These are phyloP conservation scores for Cordyceps farinosa DNA, from an alignment of 2,329 filamentous ascomycete genomes.

Conservation along the genomic window DNA sequence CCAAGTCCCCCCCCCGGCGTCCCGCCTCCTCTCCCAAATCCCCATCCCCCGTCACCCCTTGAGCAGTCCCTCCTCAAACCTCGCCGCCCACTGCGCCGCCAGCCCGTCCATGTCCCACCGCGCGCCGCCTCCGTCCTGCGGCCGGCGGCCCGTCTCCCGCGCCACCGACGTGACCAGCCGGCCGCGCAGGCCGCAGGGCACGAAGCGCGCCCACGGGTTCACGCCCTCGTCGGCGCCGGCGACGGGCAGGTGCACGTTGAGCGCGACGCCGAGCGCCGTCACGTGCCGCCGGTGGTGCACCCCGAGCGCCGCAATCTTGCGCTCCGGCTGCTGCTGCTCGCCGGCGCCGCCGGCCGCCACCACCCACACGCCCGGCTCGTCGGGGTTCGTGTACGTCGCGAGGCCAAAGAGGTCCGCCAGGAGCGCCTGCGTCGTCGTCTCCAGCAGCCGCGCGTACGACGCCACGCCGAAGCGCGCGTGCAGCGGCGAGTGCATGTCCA, in stretches of 20 bases:
- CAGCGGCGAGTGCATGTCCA: slow-evolving; percentile 65
- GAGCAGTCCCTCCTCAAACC: slow-evolving; percentile 34
- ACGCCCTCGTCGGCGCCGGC: slow-evolving; percentile 28
- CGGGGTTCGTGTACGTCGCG: slow-evolving; percentile 55
- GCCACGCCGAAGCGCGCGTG: slow-evolving; percentile 64
- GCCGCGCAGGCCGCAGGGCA: slow-evolving; percentile 83
- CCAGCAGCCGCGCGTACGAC: slow-evolving; percentile 74
- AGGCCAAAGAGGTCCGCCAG: slow-evolving; percentile 58
- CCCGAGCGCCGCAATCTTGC: slow-evolving; percentile 86
- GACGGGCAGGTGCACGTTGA: slow-evolving; percentile 68
- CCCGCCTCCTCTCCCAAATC: background rate
- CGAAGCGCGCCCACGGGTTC: slow-evolving; percentile 66
- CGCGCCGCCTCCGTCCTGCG: slow-evolving; percentile 7
- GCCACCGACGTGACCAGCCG: slow-evolving; percentile 74
- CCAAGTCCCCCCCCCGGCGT: background rate
- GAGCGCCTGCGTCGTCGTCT: slow-evolving; percentile 68
- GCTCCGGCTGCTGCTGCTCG: slow-evolving; percentile 39
- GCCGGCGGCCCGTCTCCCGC: slow-evolving; percentile 40
- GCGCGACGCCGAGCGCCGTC: slow-evolving; percentile 76
- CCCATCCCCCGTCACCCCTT: background rate
- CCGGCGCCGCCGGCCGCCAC: background rate
- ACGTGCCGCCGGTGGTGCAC: slow-evolving; percentile 87
- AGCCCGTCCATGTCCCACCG: slow-evolving; percentile 29
- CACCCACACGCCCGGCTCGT: slow-evolving; percentile 85
- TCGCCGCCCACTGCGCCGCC: slow-evolving; percentile 31